Percentiles rank a stretch among this genome's conserved stretches.
phyloP scores from a whole-genome alignment of 192 early-diverging fungal genomes.

The Rhizoclosmatium sp. region DNA sequence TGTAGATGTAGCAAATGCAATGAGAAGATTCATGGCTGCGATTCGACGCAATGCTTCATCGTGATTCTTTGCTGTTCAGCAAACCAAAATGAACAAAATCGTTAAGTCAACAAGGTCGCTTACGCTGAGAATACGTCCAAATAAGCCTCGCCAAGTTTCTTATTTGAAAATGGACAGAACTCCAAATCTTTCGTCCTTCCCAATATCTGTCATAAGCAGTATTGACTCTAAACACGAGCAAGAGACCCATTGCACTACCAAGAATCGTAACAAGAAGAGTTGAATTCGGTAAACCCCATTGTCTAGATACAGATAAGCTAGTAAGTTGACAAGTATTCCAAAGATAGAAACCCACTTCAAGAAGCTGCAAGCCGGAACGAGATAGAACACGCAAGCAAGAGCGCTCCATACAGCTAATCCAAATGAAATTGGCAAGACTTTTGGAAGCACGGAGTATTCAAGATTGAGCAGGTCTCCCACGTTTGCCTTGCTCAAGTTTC shows the following conservation, averaged over 20 bases:
- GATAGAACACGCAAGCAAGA: constrained; percentile 29
- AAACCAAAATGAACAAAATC: background rate
- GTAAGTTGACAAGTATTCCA: background rate
- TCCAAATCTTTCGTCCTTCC: constrained; percentile 89
- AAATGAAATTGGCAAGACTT: constrained; percentile 8
- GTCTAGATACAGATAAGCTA: background rate
- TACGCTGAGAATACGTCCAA: constrained; percentile 60
- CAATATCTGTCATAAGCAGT: constrained; percentile 38
- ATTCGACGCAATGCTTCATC: constrained; percentile 65
- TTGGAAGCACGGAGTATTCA: constrained; percentile 26
- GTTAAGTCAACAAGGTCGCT: background rate
- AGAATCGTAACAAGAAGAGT: constrained; percentile 51
- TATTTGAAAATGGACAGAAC: constrained; percentile 68
- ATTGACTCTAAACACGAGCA: constrained; percentile 81
- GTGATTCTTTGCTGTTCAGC: background rate
- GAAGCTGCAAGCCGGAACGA: constrained; percentile 11
- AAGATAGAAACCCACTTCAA: constrained; percentile 5
- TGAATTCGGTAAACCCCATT: constrained; percentile 39
- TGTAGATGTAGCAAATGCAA: constrained; percentile 76
- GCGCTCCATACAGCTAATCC: constrained; percentile 9
- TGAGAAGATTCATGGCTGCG: constrained; percentile 76
- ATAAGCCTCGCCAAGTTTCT: constrained; percentile 81
- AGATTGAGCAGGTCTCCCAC: constrained; percentile 15
- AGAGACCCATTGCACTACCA: constrained; percentile 57
- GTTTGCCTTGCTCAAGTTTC: background rate